phyloP scores from a whole-genome alignment of 495 filamentous ascomycete genomes.

The Ramalina intermedia region DNA sequence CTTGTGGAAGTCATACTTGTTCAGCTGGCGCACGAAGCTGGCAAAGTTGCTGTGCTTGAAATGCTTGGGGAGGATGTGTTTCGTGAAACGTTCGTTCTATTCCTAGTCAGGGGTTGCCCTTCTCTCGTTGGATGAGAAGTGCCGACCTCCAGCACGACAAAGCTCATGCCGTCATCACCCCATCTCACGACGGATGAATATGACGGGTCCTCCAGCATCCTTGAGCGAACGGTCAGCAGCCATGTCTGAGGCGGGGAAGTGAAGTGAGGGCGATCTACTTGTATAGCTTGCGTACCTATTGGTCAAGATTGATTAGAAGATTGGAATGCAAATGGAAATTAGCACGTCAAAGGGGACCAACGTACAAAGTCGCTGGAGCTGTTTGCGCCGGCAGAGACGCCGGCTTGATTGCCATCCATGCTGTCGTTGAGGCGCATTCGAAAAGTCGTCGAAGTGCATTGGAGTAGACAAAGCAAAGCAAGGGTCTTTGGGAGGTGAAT shows the following conservation, averaged over 20 bases:
- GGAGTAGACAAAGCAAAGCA: neutral
- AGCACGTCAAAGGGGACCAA: constrained; percentile 12
- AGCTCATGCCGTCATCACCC: constrained; percentile 89
- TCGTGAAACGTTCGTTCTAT: constrained; percentile 97
- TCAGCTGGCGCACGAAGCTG: constrained; percentile 94
- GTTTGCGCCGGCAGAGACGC: constrained; percentile 37
- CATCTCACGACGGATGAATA: constrained; percentile 89
- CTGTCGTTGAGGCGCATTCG: constrained; percentile 13
- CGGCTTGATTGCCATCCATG: constrained; percentile 37
- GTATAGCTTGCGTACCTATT: constrained; percentile 92
- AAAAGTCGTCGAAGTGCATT: constrained; percentile 10
- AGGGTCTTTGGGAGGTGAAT: neutral
- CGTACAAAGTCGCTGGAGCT: constrained; percentile 72
- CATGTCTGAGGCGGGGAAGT: constrained; percentile 1
- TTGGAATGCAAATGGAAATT: neutral
- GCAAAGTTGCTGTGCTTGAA: constrained; percentile 99
- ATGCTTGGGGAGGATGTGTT: constrained; percentile 90
- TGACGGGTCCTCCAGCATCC: constrained; percentile 93
- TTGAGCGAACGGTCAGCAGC: constrained; percentile 27
- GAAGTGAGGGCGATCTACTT: constrained; percentile 47
- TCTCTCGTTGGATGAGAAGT: neutral
- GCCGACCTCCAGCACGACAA: constrained; percentile 88
- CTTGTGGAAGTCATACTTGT: constrained; percentile 99
- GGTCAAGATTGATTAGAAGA: neutral
- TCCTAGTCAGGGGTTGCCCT: neutral